phyloP scores from a whole-genome alignment of 441 rosid genomes.

The Erodium moschatum region DNA sequence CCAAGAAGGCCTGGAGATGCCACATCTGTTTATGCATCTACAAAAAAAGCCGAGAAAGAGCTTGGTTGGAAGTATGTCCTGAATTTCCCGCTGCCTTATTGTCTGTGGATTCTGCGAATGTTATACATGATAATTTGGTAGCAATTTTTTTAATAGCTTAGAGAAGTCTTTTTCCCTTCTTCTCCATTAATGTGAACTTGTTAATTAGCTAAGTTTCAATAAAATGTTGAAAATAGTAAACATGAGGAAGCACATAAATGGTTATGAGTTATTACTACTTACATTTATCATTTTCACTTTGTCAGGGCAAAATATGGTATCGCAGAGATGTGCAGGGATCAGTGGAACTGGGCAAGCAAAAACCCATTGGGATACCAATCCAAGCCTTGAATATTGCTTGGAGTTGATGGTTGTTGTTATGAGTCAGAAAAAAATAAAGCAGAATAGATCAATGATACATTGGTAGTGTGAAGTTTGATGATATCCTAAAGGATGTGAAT shows the following conservation, averaged over 20 bases:
- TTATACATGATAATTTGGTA: not conserved
- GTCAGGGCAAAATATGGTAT: conserved; percentile 65
- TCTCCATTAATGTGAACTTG: not conserved
- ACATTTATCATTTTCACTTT: not conserved
- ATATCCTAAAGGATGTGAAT: not conserved
- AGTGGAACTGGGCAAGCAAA: conserved; percentile 64
- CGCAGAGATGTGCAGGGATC: conserved; percentile 64
- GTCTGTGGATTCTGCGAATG: not conserved
- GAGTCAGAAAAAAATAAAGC: not conserved
- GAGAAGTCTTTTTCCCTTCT: not conserved
- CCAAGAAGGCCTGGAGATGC: conserved; percentile 92
- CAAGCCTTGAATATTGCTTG: conserved; percentile 31
- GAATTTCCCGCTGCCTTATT: not conserved
- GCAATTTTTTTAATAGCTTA: not conserved
- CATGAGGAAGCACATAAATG: not conserved
- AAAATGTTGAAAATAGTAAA: no score
- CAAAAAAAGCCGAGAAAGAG: conserved; percentile 65
- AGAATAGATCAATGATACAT: not conserved
- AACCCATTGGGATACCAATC: conserved; percentile 59
- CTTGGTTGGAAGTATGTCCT: conserved; percentile 72
- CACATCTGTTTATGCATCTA: conserved; percentile 73
- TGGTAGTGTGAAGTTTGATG: not conserved
- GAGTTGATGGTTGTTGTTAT: not conserved
- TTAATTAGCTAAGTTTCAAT: not conserved
- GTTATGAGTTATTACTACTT: not conserved